Evolutionary conservation across 192 early-diverging fungal species (phyloP).

Genomic region (Backusella macrospora): DNA sequence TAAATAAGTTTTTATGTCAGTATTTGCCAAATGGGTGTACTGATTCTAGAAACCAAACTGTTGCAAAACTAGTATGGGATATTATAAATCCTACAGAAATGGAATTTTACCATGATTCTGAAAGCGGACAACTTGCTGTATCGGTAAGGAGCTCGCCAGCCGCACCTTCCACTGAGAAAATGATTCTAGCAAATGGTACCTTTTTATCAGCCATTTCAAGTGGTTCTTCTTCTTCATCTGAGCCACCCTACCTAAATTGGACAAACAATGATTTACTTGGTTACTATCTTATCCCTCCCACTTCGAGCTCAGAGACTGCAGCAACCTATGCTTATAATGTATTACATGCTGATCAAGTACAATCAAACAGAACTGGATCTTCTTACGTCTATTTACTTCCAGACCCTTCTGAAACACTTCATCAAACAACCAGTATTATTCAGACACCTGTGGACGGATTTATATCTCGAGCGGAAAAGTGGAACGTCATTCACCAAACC

Average conservation of each 20-base stretch:
- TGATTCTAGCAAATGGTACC: conserved; percentile 3
- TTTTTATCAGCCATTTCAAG: neutral
- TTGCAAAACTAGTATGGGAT: neutral
- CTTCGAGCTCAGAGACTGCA: neutral
- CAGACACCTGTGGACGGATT: neutral
- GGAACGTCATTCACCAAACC: conserved; percentile 1
- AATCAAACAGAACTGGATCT: neutral
- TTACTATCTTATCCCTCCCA: neutral
- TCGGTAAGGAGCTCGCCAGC: neutral
- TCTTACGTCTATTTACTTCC: neutral
- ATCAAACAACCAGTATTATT: neutral
- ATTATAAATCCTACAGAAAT: neutral
- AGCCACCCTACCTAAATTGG: conserved; percentile 12
- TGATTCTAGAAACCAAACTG: neutral
- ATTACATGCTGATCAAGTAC: neutral
- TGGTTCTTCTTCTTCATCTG: neutral
- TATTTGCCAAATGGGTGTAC: neutral
- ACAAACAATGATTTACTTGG: neutral
- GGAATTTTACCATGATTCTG: neutral
- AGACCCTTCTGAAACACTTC: neutral
- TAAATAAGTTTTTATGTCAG: neutral
- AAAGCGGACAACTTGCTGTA: neutral
- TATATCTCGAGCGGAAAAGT: conserved; percentile 1
- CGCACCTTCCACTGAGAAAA: neutral
- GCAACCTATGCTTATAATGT: neutral